Base-by-base conservation (phyloP, 495 filamentous ascomycete genomes). In the Daldinia caldariorum region DNA sequence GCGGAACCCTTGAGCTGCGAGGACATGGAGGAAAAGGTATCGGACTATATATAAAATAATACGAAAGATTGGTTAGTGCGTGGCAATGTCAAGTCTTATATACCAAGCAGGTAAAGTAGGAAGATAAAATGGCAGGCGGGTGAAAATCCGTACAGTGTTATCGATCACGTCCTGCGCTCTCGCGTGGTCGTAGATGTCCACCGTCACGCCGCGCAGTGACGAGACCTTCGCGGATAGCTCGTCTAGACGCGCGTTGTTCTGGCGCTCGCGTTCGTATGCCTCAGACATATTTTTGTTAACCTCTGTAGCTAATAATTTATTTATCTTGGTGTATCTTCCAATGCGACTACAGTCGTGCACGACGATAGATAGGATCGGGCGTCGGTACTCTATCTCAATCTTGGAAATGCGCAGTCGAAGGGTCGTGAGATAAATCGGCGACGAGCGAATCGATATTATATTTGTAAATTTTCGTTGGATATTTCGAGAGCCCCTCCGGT, bases 181-280 rank as follows among this genome's bases (percentile, higher is more conserved):
- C 41, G 95, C 95, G 76, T 94, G 91, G 81, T 97, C 94, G 82
- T 97, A 97, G 77, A 99, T 99, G 81, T 98, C 92, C 49, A 97
- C 89, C n/a, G 95, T 99, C n/a, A 99, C 93, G 70, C 90, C 90
- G 74, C 94, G 94, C 58, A 99, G 86, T 37, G 93, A 92, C 49
- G 92, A 92, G 34, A 97, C 93, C 79, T 99, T 99, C 29, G 86
- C 85, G 14, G 92, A 89, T 22, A 99, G 90, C 74, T 96, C 94
- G 73, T 93, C 90, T 56, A 99, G 91, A 77, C 95, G 94, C 74
- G 92, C 89, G 81, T 97, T 97, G 82, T 99, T 99, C 82, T 99
- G 95, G 79, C 86, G 84, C 79, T 99, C 94, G 77, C 94, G 92
- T 83, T 97, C 93, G 83, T 96, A 99, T 70, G 94, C 89, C 79